These are phyloP conservation scores for Sarcodon sp. DNA, from an alignment of 768 basidiomycete genomes.

Conservation along the genomic window DNA sequence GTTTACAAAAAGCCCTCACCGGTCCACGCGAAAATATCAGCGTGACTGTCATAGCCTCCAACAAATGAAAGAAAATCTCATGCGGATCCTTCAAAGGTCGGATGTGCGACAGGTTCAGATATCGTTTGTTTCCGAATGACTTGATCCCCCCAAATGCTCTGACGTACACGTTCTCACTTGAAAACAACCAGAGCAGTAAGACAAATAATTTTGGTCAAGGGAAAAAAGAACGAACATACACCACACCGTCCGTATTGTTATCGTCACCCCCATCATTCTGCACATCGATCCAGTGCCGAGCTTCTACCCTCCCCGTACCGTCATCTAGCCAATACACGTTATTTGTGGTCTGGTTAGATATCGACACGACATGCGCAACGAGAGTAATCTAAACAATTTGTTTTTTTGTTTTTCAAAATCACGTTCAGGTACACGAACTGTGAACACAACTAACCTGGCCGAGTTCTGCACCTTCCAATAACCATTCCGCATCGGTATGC, in stretches of 20 bases:
- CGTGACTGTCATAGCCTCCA: slow-evolving; percentile 63
- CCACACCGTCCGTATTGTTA: slow-evolving; percentile 30
- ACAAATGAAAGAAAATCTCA: slow-evolving; percentile 73
- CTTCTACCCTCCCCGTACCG: slow-evolving; percentile 70
- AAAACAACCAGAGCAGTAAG: neutral
- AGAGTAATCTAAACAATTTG: slow-evolving; percentile 48
- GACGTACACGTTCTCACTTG: slow-evolving; percentile 66
- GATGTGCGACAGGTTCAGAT: slow-evolving; percentile 70
- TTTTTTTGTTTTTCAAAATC: neutral
- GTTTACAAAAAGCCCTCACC: slow-evolving; percentile 23
- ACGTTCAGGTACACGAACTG: slow-evolving; percentile 1
- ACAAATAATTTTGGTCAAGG: neutral
- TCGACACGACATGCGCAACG: slow-evolving; percentile 59
- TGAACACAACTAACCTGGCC: slow-evolving; percentile 45
- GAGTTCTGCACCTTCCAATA: slow-evolving; percentile 66
- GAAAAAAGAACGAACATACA: slow-evolving; percentile 17
- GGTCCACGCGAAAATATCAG: slow-evolving; percentile 55
- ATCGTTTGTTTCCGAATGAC: slow-evolving; percentile 66
- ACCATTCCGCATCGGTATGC: slow-evolving; percentile 84
- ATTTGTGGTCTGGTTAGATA: slow-evolving; percentile 68
- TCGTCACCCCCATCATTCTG: slow-evolving; percentile 40
- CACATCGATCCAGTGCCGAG: slow-evolving; percentile 74
- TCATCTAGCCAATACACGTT: slow-evolving; percentile 74
- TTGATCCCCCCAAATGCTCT: slow-evolving; percentile 77
- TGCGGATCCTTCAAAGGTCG: slow-evolving; percentile 54